These are phyloP conservation scores for Sporisorium exsertum DNA, from an alignment of 1,284 basidiomycete genomes.

Conservation along the genomic window DNA sequence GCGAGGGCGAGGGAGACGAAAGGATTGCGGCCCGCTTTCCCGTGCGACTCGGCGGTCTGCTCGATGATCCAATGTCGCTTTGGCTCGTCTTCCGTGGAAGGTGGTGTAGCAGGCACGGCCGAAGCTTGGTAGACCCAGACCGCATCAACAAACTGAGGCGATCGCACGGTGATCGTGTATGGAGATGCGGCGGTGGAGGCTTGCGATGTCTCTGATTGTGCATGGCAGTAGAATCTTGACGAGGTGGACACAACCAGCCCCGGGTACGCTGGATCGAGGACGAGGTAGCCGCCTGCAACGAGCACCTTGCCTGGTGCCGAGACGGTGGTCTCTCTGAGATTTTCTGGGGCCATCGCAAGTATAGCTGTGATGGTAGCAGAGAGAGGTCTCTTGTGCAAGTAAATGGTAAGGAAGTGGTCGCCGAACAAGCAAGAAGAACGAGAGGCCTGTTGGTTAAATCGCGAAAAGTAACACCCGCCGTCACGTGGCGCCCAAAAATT, in stretches of 20 bases:
- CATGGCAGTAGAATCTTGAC: slow-evolving; percentile 86
- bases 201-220: slow-evolving; percentile 39
- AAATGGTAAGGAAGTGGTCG: background rate
- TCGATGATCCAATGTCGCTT: slow-evolving; percentile 36
- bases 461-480: slow-evolving; percentile 30
- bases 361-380: background rate
- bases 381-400: too few species aligned
- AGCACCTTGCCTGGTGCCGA: slow-evolving; percentile 96
- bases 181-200: background rate
- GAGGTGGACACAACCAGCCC: slow-evolving; percentile 77
- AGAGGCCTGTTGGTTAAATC: background rate
- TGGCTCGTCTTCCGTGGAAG: background rate
- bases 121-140: slow-evolving; percentile 80
- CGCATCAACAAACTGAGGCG: slow-evolving; percentile 88
- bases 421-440: slow-evolving; percentile 16
- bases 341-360: slow-evolving; percentile 13
- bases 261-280: slow-evolving; percentile 67
- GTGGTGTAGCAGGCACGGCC: slow-evolving; percentile 3
- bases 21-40: slow-evolving; percentile 77
- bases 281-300: slow-evolving; percentile 71
- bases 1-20: slow-evolving; percentile 90
- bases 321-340: slow-evolving; percentile 71
- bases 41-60: slow-evolving; percentile 43
- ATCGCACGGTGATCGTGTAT: slow-evolving; percentile 77
- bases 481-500: slow-evolving; percentile 18